Percentiles rank a stretch among this genome's conserved stretches.
These are phyloP conservation scores for Wickerhamiella parazyma DNA, from an alignment of 805 yeast species.

Conservation along the genomic window DNA sequence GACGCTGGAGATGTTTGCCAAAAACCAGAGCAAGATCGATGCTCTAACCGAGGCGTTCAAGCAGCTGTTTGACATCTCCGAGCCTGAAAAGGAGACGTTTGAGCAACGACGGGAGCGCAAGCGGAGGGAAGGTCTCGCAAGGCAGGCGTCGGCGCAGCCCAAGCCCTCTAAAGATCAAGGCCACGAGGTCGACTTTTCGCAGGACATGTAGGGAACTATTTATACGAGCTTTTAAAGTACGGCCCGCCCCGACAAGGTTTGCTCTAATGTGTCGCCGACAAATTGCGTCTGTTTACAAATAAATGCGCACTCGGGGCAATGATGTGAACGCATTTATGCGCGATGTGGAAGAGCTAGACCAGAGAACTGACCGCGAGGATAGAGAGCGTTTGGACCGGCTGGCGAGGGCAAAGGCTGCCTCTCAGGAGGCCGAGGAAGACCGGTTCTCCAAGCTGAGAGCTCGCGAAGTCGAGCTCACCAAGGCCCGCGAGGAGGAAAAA, in stretches of 20 bases:
- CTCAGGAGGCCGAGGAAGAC: constrained; percentile 2
- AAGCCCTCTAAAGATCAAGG: too few relatives aligned
- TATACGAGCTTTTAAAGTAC: too few relatives aligned
- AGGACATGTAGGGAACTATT: too few relatives aligned
- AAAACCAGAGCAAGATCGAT: constrained; percentile 46
- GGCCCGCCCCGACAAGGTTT: too few relatives aligned
- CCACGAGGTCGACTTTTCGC: too few relatives aligned
- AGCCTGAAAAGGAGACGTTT: constrained; percentile 32
- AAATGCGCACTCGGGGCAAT: constrained; percentile 2
- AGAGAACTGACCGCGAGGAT: constrained; percentile 9
- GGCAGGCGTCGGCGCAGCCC: neutral
- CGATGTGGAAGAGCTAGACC: constrained; percentile 9
- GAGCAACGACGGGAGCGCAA: constrained; percentile 45
- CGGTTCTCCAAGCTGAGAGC: constrained; percentile 4
- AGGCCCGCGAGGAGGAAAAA: neutral
- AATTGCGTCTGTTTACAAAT: too few relatives aligned
- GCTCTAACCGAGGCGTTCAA: constrained; percentile 26
- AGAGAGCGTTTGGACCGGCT: neutral
- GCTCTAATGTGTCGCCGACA: too few relatives aligned
- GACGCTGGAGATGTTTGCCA: constrained; percentile 49
- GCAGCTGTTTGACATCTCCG: constrained; percentile 22
- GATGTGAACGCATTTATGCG: constrained; percentile 10
- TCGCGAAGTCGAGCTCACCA: constrained; percentile 4
- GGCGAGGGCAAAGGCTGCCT: neutral
- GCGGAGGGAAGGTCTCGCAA: constrained; percentile 31